A percentile compares a stretch with the other conserved stretches of the same genome.
phyloP scores from a whole-genome alignment of 805 yeast genomes.

The Candida hungchunana region DNA sequence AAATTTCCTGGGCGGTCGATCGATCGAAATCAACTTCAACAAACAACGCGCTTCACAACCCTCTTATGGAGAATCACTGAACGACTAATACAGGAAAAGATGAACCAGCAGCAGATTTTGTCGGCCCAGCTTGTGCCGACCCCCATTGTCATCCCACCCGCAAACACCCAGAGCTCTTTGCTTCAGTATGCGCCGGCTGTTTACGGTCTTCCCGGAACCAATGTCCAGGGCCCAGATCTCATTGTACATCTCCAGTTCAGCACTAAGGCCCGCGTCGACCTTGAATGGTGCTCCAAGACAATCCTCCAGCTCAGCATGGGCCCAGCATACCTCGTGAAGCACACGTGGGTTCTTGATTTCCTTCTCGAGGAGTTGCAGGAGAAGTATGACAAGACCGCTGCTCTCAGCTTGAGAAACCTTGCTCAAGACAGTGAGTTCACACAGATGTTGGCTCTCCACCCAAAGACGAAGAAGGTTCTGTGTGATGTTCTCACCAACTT shows the following conservation, averaged over 20 bases:
- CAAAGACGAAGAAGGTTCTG: conserved; percentile 43
- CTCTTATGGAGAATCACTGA: background rate
- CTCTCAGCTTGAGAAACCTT: conserved; percentile 68
- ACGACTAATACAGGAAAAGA: background rate
- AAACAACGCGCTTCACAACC: background rate
- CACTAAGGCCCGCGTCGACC: conserved; percentile 20
- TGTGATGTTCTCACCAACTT: conserved; percentile 35
- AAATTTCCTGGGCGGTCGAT: too few relatives aligned
- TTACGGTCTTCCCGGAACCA: conserved; percentile 20
- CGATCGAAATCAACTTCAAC: too few relatives aligned
- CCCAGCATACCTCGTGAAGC: conserved; percentile 19
- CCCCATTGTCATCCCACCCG: conserved; percentile 8
- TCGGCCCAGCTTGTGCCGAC: conserved; percentile 7
- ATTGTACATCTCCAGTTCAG: conserved; percentile 24
- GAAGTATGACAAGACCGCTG: conserved; percentile 21
- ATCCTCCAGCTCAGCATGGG: conserved; percentile 21
- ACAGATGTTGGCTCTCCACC: conserved; percentile 60
- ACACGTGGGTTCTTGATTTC: conserved; percentile 24
- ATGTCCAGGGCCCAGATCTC: conserved; percentile 22
- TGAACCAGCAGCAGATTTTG: conserved; percentile 5
- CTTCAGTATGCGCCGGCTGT: conserved; percentile 9
- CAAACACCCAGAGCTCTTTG: conserved; percentile 2
- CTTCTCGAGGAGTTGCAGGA: conserved; percentile 17
- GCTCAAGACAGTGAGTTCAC: conserved; percentile 83
- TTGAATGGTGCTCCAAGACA: conserved; percentile 26